These are phyloP conservation scores for Albizia julibrissin DNA, from an alignment of 306 rosid species.

Conservation along the genomic window DNA sequence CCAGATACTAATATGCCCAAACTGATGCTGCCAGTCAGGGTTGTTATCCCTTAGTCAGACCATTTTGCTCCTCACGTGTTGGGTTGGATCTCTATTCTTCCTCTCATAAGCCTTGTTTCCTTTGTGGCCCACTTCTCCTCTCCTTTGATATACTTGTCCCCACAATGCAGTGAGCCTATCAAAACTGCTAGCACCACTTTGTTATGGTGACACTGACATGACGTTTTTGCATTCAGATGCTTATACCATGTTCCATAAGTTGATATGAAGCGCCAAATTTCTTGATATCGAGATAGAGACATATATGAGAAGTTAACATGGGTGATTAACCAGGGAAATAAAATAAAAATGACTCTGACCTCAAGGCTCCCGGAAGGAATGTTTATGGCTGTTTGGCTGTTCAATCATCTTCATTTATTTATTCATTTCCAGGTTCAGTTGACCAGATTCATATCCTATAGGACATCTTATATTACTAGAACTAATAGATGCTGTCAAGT, in stretches of 20 bases:
- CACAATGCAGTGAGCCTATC: neutral
- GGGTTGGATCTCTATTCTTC: neutral
- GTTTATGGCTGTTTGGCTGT: neutral
- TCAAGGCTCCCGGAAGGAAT: slow-evolving; percentile 1
- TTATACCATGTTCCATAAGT: slow-evolving; percentile 4
- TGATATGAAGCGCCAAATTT: neutral
- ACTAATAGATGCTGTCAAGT: neutral
- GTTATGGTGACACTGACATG: neutral
- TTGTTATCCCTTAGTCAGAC: neutral
- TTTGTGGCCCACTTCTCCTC: neutral
- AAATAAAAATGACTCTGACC: neutral
- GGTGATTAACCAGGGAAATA: neutral
- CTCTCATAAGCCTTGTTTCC: neutral
- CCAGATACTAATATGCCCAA: neutral
- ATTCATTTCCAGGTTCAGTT: neutral
- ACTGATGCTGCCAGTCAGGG: neutral
- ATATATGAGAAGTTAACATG: neutral
- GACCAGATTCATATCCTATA: neutral
- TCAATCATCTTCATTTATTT: neutral
- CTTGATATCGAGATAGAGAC: neutral
- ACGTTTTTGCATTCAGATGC: slow-evolving; percentile 8
- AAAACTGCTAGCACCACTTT: slow-evolving; percentile 3
- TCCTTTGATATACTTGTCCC: neutral
- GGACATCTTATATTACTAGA: neutral
- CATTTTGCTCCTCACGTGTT: neutral